Conservation (phyloP, 371 early-diverging fungal genomes). For the Syncephalastrum racemosum region DNA sequence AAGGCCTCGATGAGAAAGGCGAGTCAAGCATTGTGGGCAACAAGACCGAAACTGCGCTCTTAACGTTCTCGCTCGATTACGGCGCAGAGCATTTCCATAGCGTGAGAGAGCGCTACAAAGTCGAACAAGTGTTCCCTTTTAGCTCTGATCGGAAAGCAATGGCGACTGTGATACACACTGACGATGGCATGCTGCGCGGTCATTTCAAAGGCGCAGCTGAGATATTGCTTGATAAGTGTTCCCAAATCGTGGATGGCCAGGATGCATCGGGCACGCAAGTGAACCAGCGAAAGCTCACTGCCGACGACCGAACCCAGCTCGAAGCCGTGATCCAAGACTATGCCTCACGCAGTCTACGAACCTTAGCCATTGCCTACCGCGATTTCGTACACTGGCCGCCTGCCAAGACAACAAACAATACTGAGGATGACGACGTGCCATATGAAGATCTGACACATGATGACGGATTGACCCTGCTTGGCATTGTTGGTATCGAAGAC, state of each 20-base stretch:
- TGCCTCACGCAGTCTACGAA: constrained; percentile 63
- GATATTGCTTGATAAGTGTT: constrained; percentile 60
- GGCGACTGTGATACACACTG: constrained; percentile 72
- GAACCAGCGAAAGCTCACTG: constrained; percentile 45
- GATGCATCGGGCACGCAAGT: constrained; percentile 57
- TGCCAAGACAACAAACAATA: constrained; percentile 64
- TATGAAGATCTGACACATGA: constrained; percentile 43
- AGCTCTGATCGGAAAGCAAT: constrained; percentile 85
- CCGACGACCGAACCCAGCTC: constrained; percentile 42
- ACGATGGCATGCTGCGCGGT: constrained; percentile 51
- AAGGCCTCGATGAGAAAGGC: constrained; percentile 59
- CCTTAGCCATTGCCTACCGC: constrained; percentile 70
- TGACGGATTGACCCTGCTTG: constrained; percentile 52
- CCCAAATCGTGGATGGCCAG: constrained; percentile 31
- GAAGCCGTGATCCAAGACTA: constrained; percentile 58
- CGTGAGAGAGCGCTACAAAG: constrained; percentile 46
- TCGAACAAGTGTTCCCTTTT: constrained; percentile 75
- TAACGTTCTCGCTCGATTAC: constrained; percentile 59
- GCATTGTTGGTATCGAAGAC: constrained; percentile 76
- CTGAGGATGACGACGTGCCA: constrained; percentile 25
- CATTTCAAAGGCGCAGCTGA: constrained; percentile 90
- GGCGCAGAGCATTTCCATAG: constrained; percentile 48
- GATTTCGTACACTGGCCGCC: constrained; percentile 67
- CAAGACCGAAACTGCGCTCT: constrained; percentile 87
- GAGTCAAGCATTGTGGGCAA: constrained; percentile 60